Evolutionary conservation across 257 asterid genomes (phyloP).

Genomic region (Plantago ovata): DNA sequence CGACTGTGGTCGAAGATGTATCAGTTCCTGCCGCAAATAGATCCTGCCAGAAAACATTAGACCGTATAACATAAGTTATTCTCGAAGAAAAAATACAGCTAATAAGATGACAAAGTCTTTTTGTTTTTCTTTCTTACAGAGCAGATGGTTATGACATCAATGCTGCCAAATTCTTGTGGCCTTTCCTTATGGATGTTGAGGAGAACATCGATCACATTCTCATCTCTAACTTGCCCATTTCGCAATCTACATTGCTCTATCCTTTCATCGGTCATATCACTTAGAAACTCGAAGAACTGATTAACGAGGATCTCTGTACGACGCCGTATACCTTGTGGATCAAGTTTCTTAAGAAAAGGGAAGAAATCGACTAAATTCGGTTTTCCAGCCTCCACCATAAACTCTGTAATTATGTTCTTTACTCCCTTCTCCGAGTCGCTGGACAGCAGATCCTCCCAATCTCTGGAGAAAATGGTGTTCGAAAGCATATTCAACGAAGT

Average conservation of each 20-base stretch:
- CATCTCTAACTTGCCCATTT: background rate
- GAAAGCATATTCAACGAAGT: no score
- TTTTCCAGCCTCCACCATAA: no score
- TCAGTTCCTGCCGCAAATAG: background rate
- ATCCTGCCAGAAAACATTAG: background rate
- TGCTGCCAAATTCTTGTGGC: background rate
- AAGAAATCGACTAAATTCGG: no score
- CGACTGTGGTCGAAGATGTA: background rate
- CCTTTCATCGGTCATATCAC: background rate
- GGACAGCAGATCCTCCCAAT: no score
- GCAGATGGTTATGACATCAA: background rate
- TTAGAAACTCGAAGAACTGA: background rate
- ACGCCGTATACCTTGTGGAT: background rate
- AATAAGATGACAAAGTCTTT: no score
- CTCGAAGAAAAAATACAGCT: no score
- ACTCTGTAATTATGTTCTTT: no score
- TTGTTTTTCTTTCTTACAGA: background rate
- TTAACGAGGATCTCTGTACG: background rate
- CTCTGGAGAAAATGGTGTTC: no score
- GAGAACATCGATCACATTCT: background rate
- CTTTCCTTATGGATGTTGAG: background rate
- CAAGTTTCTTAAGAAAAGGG: no score
- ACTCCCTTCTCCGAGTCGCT: no score
- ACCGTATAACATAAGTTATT: background rate
- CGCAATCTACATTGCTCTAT: background rate